Evolutionary conservation across 2,329 filamentous ascomycete species (phyloP).

Genomic region (Fusarium aywerte): DNA sequence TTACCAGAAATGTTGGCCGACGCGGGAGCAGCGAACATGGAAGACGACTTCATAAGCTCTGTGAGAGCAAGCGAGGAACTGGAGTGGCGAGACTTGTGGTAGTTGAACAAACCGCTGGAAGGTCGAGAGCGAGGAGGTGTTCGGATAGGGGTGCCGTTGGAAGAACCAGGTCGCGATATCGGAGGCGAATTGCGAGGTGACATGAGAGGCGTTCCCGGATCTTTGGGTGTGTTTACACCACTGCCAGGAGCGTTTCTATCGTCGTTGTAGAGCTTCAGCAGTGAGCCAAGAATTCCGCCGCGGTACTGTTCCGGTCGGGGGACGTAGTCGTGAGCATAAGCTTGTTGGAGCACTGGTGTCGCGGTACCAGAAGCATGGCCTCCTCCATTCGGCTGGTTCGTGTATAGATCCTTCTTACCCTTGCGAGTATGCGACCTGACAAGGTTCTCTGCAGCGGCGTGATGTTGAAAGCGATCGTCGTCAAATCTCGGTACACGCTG

Average conservation of each 20-base stretch:
- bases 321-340: constrained; percentile 67
- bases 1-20: constrained; percentile 58
- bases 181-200: constrained; percentile 57
- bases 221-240: constrained; percentile 56
- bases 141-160: constrained; percentile 45
- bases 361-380: constrained; percentile 50
- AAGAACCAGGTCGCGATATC: constrained; percentile 55
- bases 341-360: constrained; percentile 58
- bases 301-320: constrained; percentile 75
- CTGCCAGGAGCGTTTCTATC: constrained; percentile 53
- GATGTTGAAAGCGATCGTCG: constrained; percentile 38
- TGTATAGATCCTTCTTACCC: constrained; percentile 49
- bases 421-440: constrained; percentile 50
- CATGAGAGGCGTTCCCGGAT: constrained; percentile 53
- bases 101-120: constrained; percentile 55
- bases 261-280: constrained; percentile 76
- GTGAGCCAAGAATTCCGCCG: constrained; percentile 76
- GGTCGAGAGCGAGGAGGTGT: constrained; percentile 51
- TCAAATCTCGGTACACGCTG: constrained; percentile 34
- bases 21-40: constrained; percentile 62
- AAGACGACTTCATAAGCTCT: constrained; percentile 65
- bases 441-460: constrained; percentile 51
- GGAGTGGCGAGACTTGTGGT: constrained; percentile 55
- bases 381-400: constrained; percentile 43
- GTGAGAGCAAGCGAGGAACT: constrained; percentile 60